phyloP scores from a whole-genome alignment of 2,329 filamentous ascomycete species.

The Dactylellina sp. region DNA sequence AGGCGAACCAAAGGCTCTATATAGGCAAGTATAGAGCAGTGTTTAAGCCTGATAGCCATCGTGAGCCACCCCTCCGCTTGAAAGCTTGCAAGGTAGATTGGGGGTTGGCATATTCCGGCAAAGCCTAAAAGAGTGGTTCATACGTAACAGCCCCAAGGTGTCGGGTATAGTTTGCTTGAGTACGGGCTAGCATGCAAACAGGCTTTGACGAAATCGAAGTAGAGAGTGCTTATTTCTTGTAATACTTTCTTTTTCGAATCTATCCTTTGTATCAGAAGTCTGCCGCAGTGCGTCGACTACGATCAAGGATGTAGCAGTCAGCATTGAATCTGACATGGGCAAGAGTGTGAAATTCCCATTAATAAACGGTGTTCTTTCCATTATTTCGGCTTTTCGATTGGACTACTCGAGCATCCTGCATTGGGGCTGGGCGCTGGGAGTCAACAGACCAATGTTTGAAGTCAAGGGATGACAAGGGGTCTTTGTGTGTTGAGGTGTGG shows the following conservation, averaged over 20 bases:
- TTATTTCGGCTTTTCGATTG: constrained; percentile 6
- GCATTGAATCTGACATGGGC: constrained; percentile 14
- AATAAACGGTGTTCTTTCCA: background rate
- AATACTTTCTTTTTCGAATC: constrained; percentile 27
- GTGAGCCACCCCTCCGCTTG: background rate
- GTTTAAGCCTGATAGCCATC: constrained; percentile 9
- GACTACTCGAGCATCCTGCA: background rate
- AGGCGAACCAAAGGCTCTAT: constrained; percentile 40
- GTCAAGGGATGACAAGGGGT: background rate
- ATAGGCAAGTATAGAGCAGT: constrained; percentile 35
- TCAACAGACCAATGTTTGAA: constrained; percentile 30
- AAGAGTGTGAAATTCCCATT: constrained; percentile 5
- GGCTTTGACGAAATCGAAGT: constrained; percentile 36
- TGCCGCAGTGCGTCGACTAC: constrained; percentile 10
- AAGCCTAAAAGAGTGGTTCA: constrained; percentile 30
- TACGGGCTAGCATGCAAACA: constrained; percentile 25
- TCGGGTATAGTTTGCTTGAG: constrained; percentile 21
- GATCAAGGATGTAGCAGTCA: constrained; percentile 31
- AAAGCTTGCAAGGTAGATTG: constrained; percentile 22
- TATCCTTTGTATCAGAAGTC: constrained; percentile 36
- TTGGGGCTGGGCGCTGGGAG: constrained; percentile 18
- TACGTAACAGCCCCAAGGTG: constrained; percentile 24
- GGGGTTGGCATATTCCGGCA: constrained; percentile 22
- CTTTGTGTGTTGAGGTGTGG: constrained; percentile 43
- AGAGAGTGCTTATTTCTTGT: constrained; percentile 33